Percentiles rank a stretch among this genome's conserved stretches.
Evolutionary conservation across 176 grass and related monocot species (phyloP).

Genomic region (Zizania latifolia): DNA sequence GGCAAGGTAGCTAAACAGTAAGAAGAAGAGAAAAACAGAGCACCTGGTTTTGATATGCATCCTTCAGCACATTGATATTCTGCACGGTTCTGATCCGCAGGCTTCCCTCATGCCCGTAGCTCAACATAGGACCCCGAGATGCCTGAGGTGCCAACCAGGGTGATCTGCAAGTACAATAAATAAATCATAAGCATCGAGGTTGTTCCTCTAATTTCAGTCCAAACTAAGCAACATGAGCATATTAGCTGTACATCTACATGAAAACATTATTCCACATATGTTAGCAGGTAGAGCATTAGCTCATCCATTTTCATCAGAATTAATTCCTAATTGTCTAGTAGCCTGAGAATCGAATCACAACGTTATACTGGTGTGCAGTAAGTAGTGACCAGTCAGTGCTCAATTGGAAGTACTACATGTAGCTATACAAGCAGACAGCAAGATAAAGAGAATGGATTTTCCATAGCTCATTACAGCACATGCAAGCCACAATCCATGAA

Average conservation of each 20-base stretch:
- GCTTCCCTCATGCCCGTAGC: conserved; percentile 56
- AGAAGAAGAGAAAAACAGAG: neutral
- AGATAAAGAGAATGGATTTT: neutral
- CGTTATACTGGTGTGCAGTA: neutral
- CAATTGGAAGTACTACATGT: neutral
- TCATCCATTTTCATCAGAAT: neutral
- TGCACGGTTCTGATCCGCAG: neutral
- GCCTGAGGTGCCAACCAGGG: conserved; percentile 84
- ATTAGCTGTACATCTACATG: neutral
- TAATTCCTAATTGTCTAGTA: neutral
- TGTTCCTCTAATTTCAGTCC: neutral
- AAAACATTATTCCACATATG: neutral
- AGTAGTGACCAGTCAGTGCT: neutral
- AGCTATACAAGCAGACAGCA: neutral
- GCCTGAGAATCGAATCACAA: too few relatives aligned
- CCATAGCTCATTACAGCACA: conserved; percentile 3
- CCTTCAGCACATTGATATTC: neutral
- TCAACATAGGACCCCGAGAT: conserved; percentile 97
- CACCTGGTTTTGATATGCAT: conserved; percentile 19
- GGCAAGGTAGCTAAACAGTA: neutral
- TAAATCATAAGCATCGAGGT: neutral
- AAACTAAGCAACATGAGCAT: neutral
- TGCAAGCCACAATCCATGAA: neutral
- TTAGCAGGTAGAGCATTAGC: neutral
- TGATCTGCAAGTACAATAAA: conserved; percentile 49